These are phyloP conservation scores for Trichomonas tenax DNA, from an alignment of 208 protist species.

Conservation along the genomic window DNA sequence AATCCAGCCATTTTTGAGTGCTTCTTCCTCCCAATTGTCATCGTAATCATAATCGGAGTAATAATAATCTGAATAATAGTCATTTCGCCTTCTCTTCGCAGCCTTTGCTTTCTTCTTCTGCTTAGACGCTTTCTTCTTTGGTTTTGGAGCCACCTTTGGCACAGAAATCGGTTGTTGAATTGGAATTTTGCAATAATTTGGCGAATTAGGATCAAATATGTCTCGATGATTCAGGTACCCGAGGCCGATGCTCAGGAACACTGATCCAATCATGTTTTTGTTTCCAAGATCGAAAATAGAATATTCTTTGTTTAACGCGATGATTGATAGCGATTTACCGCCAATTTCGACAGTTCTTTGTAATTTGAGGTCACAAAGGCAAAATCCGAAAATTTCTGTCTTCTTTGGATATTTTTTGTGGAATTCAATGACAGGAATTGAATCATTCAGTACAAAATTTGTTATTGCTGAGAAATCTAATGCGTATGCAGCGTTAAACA, in stretches of 20 bases:
- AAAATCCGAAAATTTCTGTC: neutral
- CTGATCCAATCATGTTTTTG: neutral
- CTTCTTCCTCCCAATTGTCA: neutral
- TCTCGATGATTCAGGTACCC: neutral
- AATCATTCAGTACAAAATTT: neutral
- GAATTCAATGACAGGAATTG: neutral
- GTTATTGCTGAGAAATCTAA: neutral
- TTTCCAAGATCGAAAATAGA: neutral
- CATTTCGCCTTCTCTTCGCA: neutral
- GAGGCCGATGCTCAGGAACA: neutral
- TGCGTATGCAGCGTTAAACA: neutral
- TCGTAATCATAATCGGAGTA: slow-evolving; percentile 9
- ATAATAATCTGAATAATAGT: neutral
- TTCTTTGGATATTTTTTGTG: neutral
- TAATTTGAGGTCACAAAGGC: neutral
- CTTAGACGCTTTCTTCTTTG: neutral
- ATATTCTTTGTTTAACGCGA: neutral
- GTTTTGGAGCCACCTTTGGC: neutral
- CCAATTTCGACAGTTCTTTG: neutral
- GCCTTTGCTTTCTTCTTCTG: neutral
- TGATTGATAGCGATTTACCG: neutral
- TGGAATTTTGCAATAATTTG: neutral
- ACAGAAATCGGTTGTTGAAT: neutral
- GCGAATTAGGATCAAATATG: slow-evolving; percentile 7
- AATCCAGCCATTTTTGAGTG: neutral